Evolutionary conservation across 1,139 yeast genomes (phyloP).

Genomic region (Pneumocystis canis): DNA sequence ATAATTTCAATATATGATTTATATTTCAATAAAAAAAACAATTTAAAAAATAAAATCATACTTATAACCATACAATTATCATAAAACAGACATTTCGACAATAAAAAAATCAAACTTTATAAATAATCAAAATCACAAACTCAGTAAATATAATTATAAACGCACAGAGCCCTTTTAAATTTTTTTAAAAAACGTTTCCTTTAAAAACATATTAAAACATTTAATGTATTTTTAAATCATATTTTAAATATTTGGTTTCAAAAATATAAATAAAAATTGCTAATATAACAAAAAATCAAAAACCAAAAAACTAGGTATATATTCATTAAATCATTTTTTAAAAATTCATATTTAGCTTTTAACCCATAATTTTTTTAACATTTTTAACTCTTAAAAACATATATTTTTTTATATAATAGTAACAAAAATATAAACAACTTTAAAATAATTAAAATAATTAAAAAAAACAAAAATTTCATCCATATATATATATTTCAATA

Average conservation of each 20-base stretch:
- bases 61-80: not conserved
- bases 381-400: not conserved
- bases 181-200: not conserved
- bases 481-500: not conserved
- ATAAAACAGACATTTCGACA: not conserved
- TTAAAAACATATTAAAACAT: too few species aligned
- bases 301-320: not conserved
- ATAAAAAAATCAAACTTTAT: not conserved
- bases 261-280: not conserved
- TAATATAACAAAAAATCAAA: not conserved
- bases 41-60: not conserved
- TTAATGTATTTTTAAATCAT: too few species aligned
- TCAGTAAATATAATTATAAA: not conserved
- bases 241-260: too few species aligned
- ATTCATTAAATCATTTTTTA: too few species aligned
- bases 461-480: not conserved
- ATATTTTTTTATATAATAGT: not conserved
- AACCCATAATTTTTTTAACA: not conserved
- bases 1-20: not conserved
- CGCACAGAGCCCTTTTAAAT: not conserved
- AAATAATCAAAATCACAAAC: not conserved
- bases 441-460: not conserved
- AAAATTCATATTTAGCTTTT: not conserved
- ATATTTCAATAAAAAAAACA: not conserved
- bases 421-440: not conserved